Evolutionary conservation across 1,139 yeast genomes (phyloP), one percentile per base, ranked within the genome.

Genomic region (Eremothecium cymbalariae): DNA sequence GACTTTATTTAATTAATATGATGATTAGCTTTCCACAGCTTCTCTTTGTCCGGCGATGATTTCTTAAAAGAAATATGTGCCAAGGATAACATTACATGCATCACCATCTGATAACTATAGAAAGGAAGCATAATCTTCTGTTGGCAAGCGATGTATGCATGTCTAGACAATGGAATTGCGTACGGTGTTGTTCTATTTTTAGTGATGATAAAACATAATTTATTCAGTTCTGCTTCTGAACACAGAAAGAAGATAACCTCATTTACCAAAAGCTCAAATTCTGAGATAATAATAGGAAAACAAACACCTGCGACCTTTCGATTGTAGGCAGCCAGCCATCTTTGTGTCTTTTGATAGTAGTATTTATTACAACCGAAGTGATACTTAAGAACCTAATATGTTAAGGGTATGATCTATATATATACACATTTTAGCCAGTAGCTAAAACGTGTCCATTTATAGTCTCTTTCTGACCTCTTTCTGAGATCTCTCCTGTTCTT

Each of bases 141-240:
- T 23, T 13, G n/a, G 22, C 22, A n/a, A 23, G 15, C 16, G 8
- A 8, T 11, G 12, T 24, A 8, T 7, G 18, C 15, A 11, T 16
- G 19, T 8, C 13, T 21, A 18, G n/a, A 6, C 4, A n/a, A 3
- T 12, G 14, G 8, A 19, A 12, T 23, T 23, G 14, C 14, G 25
- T 12, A 23, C 6, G 11, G 14, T 23, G 14, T 23, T 6, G 14
- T 23, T 6, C 3, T 14, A 23, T 23, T 23, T 23, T 23, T 24
- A 31, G 46, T 55, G 60, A 55, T 55, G 60, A 54, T 44, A 54
- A 48, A 47, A 39, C 31, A 40, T 45, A 34, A 35, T 37, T 29
- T 39, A 37, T 49, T 52, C 60, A 55, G 60, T 55, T 55, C 60
- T 55, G 60, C 60, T 55, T 55, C 60, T 55, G 60, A 55, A 50